Evolutionary conservation across 202 grass and related monocot species (phyloP).

Genomic region (Zizania palustris): DNA sequence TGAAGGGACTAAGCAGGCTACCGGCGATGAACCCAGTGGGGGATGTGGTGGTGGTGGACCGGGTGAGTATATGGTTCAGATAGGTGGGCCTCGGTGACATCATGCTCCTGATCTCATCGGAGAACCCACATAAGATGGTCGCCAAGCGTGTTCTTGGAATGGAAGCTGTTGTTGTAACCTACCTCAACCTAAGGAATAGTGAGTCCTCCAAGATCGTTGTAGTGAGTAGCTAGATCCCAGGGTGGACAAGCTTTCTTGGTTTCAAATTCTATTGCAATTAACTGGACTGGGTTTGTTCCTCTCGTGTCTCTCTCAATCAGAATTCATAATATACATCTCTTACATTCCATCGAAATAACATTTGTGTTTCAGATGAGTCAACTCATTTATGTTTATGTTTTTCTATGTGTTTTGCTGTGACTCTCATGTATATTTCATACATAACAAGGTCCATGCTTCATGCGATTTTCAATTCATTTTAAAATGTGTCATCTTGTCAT

Average conservation of each 20-base stretch:
- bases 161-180: slow-evolving; percentile 67
- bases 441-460: neutral
- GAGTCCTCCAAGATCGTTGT: slow-evolving; percentile 57
- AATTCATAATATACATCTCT: neutral
- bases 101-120: slow-evolving; percentile 67
- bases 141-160: slow-evolving; percentile 67
- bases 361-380: neutral
- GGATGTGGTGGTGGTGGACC: slow-evolving; percentile 67
- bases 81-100: slow-evolving; percentile 59
- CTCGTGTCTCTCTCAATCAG: neutral
- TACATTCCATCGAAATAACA: neutral
- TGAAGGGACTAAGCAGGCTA: slow-evolving; percentile 75
- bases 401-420: neutral
- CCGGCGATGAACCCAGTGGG: slow-evolving; percentile 73
- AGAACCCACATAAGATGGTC: slow-evolving; percentile 66
- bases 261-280: neutral
- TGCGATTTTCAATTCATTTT: slow-evolving; percentile 7
- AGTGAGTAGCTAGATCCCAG: slow-evolving; percentile 30
- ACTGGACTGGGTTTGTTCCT: neutral
- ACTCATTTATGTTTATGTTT: neutral
- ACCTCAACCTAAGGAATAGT: slow-evolving; percentile 51
- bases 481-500: neutral
- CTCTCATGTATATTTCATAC: neutral
- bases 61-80: slow-evolving; percentile 44
- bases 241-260: too few relatives aligned